These are phyloP conservation scores for Aspergillus proliferans DNA, from an alignment of 2,329 filamentous ascomycete species.

Conservation along the genomic window DNA sequence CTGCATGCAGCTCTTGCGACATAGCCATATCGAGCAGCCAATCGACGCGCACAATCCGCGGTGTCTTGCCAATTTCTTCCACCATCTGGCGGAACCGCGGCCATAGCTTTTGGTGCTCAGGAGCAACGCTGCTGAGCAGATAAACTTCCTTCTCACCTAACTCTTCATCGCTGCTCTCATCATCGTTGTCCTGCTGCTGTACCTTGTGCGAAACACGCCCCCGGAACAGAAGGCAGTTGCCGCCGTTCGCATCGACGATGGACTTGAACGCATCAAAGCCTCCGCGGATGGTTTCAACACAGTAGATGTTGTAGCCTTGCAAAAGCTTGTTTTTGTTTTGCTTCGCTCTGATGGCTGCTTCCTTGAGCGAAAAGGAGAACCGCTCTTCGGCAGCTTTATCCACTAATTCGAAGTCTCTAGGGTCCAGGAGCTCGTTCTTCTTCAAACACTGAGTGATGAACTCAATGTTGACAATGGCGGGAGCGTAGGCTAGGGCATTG, in stretches of 20 bases:
- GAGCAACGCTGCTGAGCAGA: constrained; percentile 64
- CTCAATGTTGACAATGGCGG: constrained; percentile 66
- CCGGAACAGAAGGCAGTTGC: constrained; percentile 69
- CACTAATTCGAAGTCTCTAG: constrained; percentile 60
- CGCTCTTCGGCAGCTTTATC: constrained; percentile 68
- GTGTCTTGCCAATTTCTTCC: constrained; percentile 67
- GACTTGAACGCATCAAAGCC: constrained; percentile 77
- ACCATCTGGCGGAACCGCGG: constrained; percentile 74
- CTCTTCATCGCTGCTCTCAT: constrained; percentile 50
- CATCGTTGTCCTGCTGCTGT: constrained; percentile 43
- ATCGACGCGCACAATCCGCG: constrained; percentile 74
- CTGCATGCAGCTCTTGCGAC: constrained; percentile 70
- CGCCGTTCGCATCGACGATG: constrained; percentile 85
- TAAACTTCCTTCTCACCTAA: constrained; percentile 68
- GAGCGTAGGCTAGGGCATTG: constrained; percentile 73
- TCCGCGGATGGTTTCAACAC: constrained; percentile 70
- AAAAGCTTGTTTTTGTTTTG: constrained; percentile 72
- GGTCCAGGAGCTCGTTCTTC: constrained; percentile 57
- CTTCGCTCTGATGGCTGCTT: constrained; percentile 64
- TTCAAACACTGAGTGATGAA: constrained; percentile 76
- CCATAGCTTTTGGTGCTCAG: constrained; percentile 70
- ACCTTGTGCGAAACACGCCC: constrained; percentile 65
- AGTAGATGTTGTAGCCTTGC: constrained; percentile 72
- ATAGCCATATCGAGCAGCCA: constrained; percentile 89
- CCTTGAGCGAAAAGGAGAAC: constrained; percentile 62